Base-by-base conservation (phyloP, 148 eudicot genomes). In the Polygonum maritimum region DNA sequence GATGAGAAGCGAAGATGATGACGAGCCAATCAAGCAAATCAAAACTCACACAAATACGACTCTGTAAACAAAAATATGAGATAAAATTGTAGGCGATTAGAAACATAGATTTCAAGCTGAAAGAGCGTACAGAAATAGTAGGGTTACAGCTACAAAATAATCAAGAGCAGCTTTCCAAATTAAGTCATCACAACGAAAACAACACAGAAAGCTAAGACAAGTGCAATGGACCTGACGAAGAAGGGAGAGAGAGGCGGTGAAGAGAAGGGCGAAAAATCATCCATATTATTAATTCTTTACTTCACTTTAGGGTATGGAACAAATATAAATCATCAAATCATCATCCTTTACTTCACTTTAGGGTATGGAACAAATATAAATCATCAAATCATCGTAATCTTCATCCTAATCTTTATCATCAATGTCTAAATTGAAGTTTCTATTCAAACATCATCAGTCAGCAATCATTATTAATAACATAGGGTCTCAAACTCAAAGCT, bases 1-100 rank as follows among this genome's bases (percentile, higher is more conserved):
- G 77, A 45, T 48, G 48, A 77, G 69, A 62, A 62, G 69, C 31
- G 31, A 65, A 13, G 71, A 35, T 65, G 71, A 65, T 33, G 71
- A 40, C 41, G 33, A 65, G 41, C 71, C 36, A 14, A 13, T 13
- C 71, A 33, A 65, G 71, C 71, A 65, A 65, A 65, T 65, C 71
- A 57, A 57, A 21, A 7, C 7, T 57, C 63, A 57, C 63, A 57
- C 63, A 57, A 21, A 21, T n/a, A 57, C 31, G 63, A 57, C 21
- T 57, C 63, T 57, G 33, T 21, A 57, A 57, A n/a, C 26, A 57
- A 9, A 57, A 19, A 57, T 3, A n/a, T 18, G 7, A 19, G 35
- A 7, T n/a, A 21, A 19, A 31, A 57, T 10, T 21, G 63, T 1
- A 57, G 21, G 63, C 63, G 10, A 21, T 9, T 21, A 57, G 31